These are phyloP conservation scores for Lentinula novae-zelandiae DNA, from an alignment of 1,284 basidiomycete genomes.

Conservation along the genomic window DNA sequence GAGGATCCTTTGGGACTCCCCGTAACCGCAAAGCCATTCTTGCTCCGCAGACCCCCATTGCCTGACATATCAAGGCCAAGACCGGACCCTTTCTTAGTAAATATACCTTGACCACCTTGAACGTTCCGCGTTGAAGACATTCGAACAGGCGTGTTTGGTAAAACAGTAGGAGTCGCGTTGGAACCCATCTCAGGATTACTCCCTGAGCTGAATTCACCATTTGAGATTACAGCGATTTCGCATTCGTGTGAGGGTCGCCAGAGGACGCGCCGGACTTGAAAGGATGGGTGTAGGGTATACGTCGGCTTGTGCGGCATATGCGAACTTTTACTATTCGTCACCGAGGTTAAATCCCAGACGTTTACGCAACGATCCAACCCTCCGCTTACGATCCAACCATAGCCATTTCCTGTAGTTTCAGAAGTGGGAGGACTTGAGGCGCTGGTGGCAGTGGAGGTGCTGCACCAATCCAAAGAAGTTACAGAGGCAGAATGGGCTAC, in stretches of 20 bases:
- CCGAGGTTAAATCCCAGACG: conserved; percentile 33
- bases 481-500: conserved; percentile 79
- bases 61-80: conserved; percentile 3
- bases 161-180: conserved; percentile 9
- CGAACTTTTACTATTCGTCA: conserved; percentile 36
- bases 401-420: conserved; percentile 31
- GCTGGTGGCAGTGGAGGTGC: conserved; percentile 15
- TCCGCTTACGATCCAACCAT: conserved; percentile 81
- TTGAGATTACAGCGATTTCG: conserved; percentile 73
- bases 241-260: conserved; percentile 83
- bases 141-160: neutral
- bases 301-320: conserved; percentile 60
- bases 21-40: neutral
- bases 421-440: neutral
- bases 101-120: neutral
- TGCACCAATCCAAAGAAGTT: conserved; percentile 76
- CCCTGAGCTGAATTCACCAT: conserved; percentile 51
- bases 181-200: conserved; percentile 27
- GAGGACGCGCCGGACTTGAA: conserved; percentile 67
- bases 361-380: conserved; percentile 82
- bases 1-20: neutral
- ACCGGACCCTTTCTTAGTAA: neutral
- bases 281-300: conserved; percentile 75
- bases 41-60: neutral
- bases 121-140: conserved; percentile 2